Conservation (phyloP, 441 rosid species). For the Raphanus hybrid region DNA sequence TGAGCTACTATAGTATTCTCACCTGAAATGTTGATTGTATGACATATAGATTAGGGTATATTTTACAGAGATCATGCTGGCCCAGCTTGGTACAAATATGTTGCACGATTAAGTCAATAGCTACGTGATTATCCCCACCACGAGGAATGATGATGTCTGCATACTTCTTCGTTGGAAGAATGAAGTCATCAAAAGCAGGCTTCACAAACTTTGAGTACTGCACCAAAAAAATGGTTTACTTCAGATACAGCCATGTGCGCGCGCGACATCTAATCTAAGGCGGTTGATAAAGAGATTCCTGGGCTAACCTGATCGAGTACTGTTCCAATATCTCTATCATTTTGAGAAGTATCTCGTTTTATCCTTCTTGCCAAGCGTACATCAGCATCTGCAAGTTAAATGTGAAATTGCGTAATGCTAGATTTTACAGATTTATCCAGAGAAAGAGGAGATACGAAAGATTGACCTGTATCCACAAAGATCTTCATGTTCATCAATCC, state of each 20-base stretch:
- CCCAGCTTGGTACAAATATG: too few relatives aligned
- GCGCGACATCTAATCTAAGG: too few relatives aligned
- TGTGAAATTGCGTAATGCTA: constrained; percentile 55
- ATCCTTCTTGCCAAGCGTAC: constrained; percentile 98
- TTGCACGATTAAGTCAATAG: too few relatives aligned
- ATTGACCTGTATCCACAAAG: constrained; percentile 94
- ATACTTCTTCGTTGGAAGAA: constrained; percentile 92
- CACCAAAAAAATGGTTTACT: constrained; percentile 24
- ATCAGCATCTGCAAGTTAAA: constrained; percentile 89
- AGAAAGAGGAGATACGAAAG: constrained; percentile 17
- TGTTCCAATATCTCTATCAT: constrained; percentile 84
- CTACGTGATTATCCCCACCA: constrained; percentile 63
- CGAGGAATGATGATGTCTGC: constrained; percentile 97
- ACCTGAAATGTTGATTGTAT: too few relatives aligned
- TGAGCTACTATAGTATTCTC: too few relatives aligned
- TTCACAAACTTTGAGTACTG: constrained; percentile 97
- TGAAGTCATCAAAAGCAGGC: constrained; percentile 95
- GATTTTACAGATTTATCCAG: neutral
- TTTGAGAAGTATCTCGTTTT: constrained; percentile 88
- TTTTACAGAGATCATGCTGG: too few relatives aligned
- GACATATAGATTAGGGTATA: too few relatives aligned
- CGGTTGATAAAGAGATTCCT: neutral
- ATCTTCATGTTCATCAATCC: constrained; percentile 98
- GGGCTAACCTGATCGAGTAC: constrained; percentile 87
- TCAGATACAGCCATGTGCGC: too few relatives aligned